Percentiles rank a stretch among this genome's conserved stretches.
These are phyloP conservation scores for Peronospora tabacina DNA, from an alignment of 352 stramenopile genomes.

Conservation along the genomic window DNA sequence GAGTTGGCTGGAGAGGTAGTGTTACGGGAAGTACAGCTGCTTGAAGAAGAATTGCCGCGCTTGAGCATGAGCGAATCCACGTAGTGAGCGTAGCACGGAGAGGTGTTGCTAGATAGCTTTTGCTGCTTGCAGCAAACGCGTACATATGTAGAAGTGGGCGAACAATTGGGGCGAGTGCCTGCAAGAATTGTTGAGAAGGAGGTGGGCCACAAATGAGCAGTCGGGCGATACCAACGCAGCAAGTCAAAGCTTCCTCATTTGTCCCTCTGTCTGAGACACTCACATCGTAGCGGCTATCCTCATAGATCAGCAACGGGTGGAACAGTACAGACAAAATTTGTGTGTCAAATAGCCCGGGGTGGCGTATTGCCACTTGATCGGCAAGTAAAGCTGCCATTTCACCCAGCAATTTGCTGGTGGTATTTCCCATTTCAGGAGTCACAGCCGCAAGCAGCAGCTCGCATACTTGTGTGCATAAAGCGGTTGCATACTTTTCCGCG, in stretches of 20 bases:
- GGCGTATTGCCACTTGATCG: conserved; percentile 43
- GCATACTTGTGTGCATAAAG: conserved; percentile 49
- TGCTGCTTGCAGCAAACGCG: conserved; percentile 55
- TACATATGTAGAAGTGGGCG: conserved; percentile 68
- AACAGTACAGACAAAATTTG: conserved; percentile 54
- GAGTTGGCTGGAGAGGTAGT: conserved; percentile 26
- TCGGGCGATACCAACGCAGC: conserved; percentile 43
- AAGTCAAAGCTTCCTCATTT: conserved; percentile 42
- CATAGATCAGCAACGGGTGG: conserved; percentile 53
- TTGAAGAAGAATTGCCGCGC: conserved; percentile 41
- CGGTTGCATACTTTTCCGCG: conserved; percentile 33
- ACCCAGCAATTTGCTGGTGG: conserved; percentile 58
- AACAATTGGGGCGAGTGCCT: conserved; percentile 38
- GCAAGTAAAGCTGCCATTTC: conserved; percentile 63
- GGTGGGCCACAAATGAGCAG: conserved; percentile 64
- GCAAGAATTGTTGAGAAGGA: conserved; percentile 45
- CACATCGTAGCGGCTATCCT: conserved; percentile 24
- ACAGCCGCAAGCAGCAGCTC: conserved; percentile 40
- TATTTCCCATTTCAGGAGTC: conserved; percentile 33
- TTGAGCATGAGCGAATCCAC: conserved; percentile 45
- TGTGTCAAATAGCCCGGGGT: conserved; percentile 38
- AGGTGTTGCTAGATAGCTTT: conserved; percentile 40
- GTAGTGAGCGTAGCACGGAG: conserved; percentile 19
- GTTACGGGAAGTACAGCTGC: conserved; percentile 44
- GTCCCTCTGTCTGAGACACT: conserved; percentile 1